Evolutionary conservation across 495 filamentous ascomycete genomes (phyloP).

Genomic region (Cladorrhinum samala): DNA sequence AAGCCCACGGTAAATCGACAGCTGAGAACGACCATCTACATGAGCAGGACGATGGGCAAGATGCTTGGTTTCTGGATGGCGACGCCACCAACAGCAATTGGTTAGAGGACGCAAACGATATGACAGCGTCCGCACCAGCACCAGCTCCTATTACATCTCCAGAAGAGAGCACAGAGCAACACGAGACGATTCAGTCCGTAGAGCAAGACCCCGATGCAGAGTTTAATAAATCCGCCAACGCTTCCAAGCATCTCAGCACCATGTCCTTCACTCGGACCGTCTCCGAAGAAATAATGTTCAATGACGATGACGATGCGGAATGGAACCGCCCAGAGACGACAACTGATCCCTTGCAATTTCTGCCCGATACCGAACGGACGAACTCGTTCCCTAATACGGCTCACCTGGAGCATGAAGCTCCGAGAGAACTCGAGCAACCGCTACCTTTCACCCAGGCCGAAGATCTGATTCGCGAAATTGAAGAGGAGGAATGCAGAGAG

Average conservation of each 20-base stretch:
- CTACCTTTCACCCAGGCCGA: conserved; percentile 15
- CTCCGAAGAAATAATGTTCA: conserved; percentile 47
- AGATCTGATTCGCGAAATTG: conserved; percentile 21
- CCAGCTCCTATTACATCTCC: neutral
- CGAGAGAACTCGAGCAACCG: conserved; percentile 20
- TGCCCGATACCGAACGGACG: conserved; percentile 47
- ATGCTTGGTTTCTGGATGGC: conserved; percentile 30
- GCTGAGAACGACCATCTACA: neutral
- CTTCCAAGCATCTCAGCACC: conserved; percentile 44
- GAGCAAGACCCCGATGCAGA: conserved; percentile 9
- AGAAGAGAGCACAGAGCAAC: conserved; percentile 4
- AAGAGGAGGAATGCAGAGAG: conserved; percentile 27
- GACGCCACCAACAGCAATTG: conserved; percentile 19
- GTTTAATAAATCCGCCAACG: conserved; percentile 18
- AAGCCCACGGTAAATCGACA: neutral
- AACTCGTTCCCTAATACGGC: conserved; percentile 59
- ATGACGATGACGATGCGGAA: conserved; percentile 48
- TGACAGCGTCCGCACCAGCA: conserved; percentile 1
- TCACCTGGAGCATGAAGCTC: conserved; percentile 27
- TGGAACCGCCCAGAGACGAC: conserved; percentile 44
- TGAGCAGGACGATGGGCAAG: conserved; percentile 13
- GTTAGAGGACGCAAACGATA: conserved; percentile 20
- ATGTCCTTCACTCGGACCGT: conserved; percentile 50
- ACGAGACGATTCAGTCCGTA: conserved; percentile 14
- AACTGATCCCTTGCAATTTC: conserved; percentile 50